phyloP scores from a whole-genome alignment of 768 basidiomycete species.

The Trametes cingulata region DNA sequence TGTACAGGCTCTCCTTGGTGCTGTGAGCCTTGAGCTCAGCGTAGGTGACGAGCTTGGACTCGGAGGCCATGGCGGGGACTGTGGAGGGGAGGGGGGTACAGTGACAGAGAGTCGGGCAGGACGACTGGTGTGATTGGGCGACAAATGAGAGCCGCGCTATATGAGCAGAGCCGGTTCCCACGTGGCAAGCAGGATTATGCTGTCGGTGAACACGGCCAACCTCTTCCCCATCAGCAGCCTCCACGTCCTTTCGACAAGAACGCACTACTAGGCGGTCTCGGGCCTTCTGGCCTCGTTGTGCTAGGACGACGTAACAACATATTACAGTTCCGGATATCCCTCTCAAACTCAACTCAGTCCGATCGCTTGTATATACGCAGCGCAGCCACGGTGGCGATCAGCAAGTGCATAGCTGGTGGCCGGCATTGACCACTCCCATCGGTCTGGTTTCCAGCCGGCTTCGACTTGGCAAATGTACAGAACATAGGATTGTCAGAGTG shows the following conservation, averaged over 20 bases:
- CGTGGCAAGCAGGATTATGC: slow-evolving; percentile 24
- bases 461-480: too few species aligned
- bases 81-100: slow-evolving; percentile 24
- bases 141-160: slow-evolving; percentile 22
- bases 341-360: background rate
- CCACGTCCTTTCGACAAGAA: too few species aligned
- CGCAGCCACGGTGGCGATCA: too few species aligned
- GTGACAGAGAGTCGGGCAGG: slow-evolving; percentile 18
- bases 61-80: slow-evolving; percentile 37
- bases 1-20: slow-evolving; percentile 73
- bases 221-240: background rate
- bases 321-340: background rate
- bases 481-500: too few species aligned
- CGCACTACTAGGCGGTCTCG: background rate
- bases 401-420: too few species aligned
- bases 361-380: too few species aligned
- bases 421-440: too few species aligned
- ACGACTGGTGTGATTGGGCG: slow-evolving; percentile 11
- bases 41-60: slow-evolving; percentile 61
- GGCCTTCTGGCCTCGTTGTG: background rate
- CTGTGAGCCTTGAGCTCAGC: slow-evolving; percentile 80
- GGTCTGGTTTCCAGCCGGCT: too few species aligned
- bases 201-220: slow-evolving; percentile 4
- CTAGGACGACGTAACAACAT: background rate
- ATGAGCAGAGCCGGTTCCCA: slow-evolving; percentile 20